These are phyloP conservation scores for Sutorius australiensis DNA, from an alignment of 768 basidiomycete species.

Conservation along the genomic window DNA sequence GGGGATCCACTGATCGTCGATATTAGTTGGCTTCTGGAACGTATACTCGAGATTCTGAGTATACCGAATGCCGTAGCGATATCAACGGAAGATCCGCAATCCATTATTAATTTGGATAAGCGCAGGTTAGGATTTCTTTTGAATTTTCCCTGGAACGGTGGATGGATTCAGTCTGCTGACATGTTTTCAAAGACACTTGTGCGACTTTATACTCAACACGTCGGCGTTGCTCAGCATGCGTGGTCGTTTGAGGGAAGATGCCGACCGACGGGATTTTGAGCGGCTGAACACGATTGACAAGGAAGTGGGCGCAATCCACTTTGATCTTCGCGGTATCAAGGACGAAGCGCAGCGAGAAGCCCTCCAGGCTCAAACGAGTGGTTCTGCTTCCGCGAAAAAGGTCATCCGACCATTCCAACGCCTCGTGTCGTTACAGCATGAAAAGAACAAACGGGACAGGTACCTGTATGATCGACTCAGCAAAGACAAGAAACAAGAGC, in stretches of 20 bases:
- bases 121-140: constrained; percentile 50
- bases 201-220: constrained; percentile 57
- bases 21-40: constrained; percentile 79
- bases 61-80: constrained; percentile 66
- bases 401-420: constrained; percentile 62
- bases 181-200: constrained; percentile 56
- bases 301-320: constrained; percentile 56
- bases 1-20: constrained; percentile 63
- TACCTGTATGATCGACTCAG: constrained; percentile 63
- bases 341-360: constrained; percentile 74
- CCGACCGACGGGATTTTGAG: constrained; percentile 66
- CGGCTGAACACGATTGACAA: constrained; percentile 73
- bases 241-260: constrained; percentile 48
- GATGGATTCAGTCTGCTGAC: constrained; percentile 9
- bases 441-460: constrained; percentile 79
- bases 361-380: constrained; percentile 38
- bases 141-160: neutral
- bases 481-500: constrained; percentile 75
- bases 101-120: constrained; percentile 78
- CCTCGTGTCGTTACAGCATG: constrained; percentile 62
- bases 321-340: constrained; percentile 68
- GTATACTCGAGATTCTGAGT: constrained; percentile 74
- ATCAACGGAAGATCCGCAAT: constrained; percentile 47
- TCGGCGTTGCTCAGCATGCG: constrained; percentile 42
- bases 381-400: constrained; percentile 50